These are phyloP conservation scores for Ambrosiella xylebori DNA, from an alignment of 2,329 filamentous ascomycete genomes.

Conservation along the genomic window DNA sequence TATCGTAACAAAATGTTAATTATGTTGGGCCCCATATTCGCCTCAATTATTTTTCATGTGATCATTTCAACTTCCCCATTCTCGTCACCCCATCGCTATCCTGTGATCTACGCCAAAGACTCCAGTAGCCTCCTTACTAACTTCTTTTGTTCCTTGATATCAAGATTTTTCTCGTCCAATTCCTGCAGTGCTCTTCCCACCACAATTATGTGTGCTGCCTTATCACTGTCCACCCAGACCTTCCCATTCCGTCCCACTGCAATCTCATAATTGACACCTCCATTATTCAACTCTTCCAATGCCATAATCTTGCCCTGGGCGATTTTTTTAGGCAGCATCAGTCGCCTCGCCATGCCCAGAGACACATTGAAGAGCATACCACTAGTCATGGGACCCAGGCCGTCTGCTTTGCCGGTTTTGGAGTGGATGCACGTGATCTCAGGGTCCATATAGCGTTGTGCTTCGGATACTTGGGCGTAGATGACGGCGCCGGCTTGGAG, in stretches of 20 bases:
- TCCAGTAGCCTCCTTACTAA: constrained; percentile 41
- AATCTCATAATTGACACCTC: constrained; percentile 77
- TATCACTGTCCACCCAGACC: constrained; percentile 78
- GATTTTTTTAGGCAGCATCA: constrained; percentile 48
- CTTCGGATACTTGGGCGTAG: constrained; percentile 68
- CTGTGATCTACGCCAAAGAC: neutral
- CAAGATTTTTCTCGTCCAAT: constrained; percentile 52
- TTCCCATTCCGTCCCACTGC: constrained; percentile 84
- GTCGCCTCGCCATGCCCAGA: constrained; percentile 60
- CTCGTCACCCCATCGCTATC: neutral
- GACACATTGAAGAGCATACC: constrained; percentile 79
- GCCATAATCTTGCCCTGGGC: constrained; percentile 51
- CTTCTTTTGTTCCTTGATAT: constrained; percentile 50
- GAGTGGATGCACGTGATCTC: constrained; percentile 83
- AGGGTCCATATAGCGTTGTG: constrained; percentile 68
- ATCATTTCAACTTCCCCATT: no score
- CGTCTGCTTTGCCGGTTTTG: constrained; percentile 73
- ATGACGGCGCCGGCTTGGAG: constrained; percentile 61
- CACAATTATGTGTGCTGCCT: constrained; percentile 51
- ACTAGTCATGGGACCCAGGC: constrained; percentile 63
- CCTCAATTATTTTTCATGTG: neutral
- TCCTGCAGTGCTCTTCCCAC: constrained; percentile 65
- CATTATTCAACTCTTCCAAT: constrained; percentile 58
- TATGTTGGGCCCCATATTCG: neutral
- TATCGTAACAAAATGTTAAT: neutral